phyloP scores from a whole-genome alignment of 176 grass and related monocot genomes.

The Ensete ventricosum region DNA sequence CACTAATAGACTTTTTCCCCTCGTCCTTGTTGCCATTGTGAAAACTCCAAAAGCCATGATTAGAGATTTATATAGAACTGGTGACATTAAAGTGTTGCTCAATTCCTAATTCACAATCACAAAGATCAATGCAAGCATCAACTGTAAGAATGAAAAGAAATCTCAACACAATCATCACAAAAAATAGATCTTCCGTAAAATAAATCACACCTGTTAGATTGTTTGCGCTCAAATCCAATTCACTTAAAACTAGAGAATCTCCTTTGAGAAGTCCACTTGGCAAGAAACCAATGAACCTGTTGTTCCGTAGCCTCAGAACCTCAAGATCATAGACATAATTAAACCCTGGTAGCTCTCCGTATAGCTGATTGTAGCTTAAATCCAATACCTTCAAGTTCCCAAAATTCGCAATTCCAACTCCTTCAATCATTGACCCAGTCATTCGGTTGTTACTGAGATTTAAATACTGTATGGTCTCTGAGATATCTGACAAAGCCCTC shows the following conservation, averaged over 20 bases:
- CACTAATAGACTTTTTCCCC: no score
- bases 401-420: constrained; percentile 54
- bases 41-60: no score
- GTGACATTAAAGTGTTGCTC: no score
- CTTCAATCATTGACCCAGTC: constrained; percentile 59
- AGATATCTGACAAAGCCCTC: constrained; percentile 50
- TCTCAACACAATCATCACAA: background rate
- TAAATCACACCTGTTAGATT: constrained; percentile 54
- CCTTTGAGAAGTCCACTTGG: constrained; percentile 71
- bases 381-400: constrained; percentile 83
- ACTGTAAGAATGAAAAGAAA: background rate
- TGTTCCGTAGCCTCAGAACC: constrained; percentile 59
- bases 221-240: constrained; percentile 87
- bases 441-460: constrained; percentile 75
- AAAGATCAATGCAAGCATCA: background rate
- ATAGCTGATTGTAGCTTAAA: constrained; percentile 74
- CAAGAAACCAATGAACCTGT: constrained; percentile 64
- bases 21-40: no score
- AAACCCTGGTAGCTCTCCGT: constrained; percentile 56
- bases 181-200: background rate
- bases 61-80: no score
- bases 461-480: constrained; percentile 46
- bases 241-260: constrained; percentile 69
- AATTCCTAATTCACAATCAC: no score
- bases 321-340: constrained; percentile 83